A percentile compares a stretch with the other conserved stretches of the same genome.
These are phyloP conservation scores for Astragalus membranaceus DNA, from an alignment of 306 rosid genomes.

Conservation along the genomic window DNA sequence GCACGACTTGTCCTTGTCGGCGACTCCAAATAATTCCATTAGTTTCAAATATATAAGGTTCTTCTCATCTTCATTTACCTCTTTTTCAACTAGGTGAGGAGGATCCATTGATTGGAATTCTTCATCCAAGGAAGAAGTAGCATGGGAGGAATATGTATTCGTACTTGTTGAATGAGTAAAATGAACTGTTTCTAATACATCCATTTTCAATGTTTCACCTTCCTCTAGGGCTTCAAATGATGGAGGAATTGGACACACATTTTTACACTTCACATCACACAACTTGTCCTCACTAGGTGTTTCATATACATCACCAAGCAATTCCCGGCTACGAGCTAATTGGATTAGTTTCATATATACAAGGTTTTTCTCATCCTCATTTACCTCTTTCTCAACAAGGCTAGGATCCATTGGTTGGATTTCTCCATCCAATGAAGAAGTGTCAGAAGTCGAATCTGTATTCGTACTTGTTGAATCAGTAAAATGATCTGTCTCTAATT, in stretches of 20 bases:
- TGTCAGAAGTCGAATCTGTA: constrained; percentile 22
- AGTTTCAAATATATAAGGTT: constrained; percentile 35
- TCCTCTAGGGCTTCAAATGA: constrained; percentile 11
- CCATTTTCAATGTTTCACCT: constrained; percentile 23
- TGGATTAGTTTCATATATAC: constrained; percentile 46
- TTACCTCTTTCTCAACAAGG: constrained; percentile 5
- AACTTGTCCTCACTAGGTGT: too few species aligned
- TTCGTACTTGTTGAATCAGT: background rate
- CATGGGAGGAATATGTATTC: constrained; percentile 21
- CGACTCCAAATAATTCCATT: constrained; percentile 28
- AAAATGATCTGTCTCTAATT: constrained; percentile 5
- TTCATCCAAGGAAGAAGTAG: constrained; percentile 29
- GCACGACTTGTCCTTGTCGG: background rate
- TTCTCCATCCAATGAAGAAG: constrained; percentile 24
- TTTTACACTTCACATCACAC: constrained; percentile 14
- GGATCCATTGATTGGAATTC: constrained; percentile 25
- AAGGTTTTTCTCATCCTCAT: constrained; percentile 38
- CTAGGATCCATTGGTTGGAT: constrained; percentile 21
- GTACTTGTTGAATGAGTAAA: background rate
- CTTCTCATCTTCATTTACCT: constrained; percentile 36
- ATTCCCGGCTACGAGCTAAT: constrained; percentile 21
- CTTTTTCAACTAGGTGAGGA: constrained; percentile 10
- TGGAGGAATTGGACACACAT: constrained; percentile 20
- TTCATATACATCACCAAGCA: too few species aligned
- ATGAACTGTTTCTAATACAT: background rate